Conservation (phyloP, 2,329 filamentous ascomycete genomes). For the Ophiosphaerella herpotricha region DNA sequence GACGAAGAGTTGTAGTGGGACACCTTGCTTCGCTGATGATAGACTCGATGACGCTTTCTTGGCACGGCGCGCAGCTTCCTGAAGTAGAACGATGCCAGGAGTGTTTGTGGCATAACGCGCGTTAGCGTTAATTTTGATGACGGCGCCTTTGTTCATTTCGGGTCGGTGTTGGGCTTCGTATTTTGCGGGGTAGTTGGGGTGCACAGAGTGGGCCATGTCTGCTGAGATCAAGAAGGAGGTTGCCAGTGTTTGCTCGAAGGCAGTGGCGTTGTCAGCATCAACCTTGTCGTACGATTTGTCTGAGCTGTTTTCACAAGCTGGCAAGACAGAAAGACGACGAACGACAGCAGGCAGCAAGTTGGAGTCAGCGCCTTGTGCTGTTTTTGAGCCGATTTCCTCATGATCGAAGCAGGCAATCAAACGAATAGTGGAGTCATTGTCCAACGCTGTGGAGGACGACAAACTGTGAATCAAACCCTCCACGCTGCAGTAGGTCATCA, state of each 20-base stretch:
- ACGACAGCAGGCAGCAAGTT: constrained; percentile 88
- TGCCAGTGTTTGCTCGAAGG: constrained; percentile 89
- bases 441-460: constrained; percentile 64
- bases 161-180: constrained; percentile 91
- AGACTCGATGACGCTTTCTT: constrained; percentile 54
- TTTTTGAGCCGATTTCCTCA: constrained; percentile 92
- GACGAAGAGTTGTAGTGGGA: constrained; percentile 93
- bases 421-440: constrained; percentile 79
- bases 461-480: constrained; percentile 84
- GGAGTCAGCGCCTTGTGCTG: constrained; percentile 90
- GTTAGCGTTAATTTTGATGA: constrained; percentile 98
- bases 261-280: constrained; percentile 68
- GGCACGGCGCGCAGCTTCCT: constrained; percentile 74
- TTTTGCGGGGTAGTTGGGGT: constrained; percentile 92
- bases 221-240: constrained; percentile 93
- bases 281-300: constrained; percentile 69
- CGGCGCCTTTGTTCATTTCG: constrained; percentile 93
- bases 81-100: constrained; percentile 88
- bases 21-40: constrained; percentile 60
- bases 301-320: constrained; percentile 61
- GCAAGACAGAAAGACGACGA: constrained; percentile 81
- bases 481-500: constrained; percentile 93
- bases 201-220: constrained; percentile 95
- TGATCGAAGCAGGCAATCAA: constrained; percentile 96
- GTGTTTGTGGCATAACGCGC: constrained; percentile 96